Percentiles rank a stretch among this genome's conserved stretches.
phyloP scores from a whole-genome alignment of 2,329 filamentous ascomycete species.

The Coccinonectria pachysandricola region DNA sequence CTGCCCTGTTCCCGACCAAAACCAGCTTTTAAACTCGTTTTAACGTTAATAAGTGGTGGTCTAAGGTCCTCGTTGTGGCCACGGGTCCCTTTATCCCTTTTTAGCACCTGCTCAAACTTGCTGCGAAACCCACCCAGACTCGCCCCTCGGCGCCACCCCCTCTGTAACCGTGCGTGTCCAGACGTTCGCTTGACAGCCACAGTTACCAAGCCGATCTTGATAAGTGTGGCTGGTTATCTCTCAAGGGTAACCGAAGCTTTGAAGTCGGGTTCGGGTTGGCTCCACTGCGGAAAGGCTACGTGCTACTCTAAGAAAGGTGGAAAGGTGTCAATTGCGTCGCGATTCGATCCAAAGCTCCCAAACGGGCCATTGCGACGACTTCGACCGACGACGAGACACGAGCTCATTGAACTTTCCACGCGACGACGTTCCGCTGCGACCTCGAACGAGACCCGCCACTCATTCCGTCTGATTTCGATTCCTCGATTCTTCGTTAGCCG shows the following conservation, averaged over 20 bases:
- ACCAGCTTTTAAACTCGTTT: no score
- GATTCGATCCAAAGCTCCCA: constrained; percentile 12
- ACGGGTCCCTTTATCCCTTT: constrained; percentile 10
- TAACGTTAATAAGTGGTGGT: no score
- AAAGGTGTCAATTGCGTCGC: constrained; percentile 24
- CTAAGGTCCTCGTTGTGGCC: constrained; percentile 3
- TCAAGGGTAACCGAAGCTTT: no score
- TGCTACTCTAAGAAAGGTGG: constrained; percentile 7
- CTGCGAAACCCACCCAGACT: no score
- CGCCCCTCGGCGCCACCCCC: no score
- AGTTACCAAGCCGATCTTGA: constrained; percentile 5
- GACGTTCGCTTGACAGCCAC: neutral
- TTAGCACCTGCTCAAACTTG: no score
- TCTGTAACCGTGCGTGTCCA: constrained; percentile 4
- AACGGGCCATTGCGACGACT: constrained; percentile 6
- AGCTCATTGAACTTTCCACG: constrained; percentile 1
- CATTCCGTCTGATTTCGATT: constrained; percentile 2
- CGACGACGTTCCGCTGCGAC: constrained; percentile 3
- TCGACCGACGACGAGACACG: constrained; percentile 5
- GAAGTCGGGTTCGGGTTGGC: no score
- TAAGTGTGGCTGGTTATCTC: constrained; percentile 17
- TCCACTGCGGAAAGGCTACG: no score
- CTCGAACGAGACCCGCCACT: no score
- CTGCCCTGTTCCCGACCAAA: no score
- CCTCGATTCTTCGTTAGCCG: constrained; percentile 1